Evolutionary conservation across 2,329 filamentous ascomycete genomes (phyloP).

Genomic region (Septoria linicola): DNA sequence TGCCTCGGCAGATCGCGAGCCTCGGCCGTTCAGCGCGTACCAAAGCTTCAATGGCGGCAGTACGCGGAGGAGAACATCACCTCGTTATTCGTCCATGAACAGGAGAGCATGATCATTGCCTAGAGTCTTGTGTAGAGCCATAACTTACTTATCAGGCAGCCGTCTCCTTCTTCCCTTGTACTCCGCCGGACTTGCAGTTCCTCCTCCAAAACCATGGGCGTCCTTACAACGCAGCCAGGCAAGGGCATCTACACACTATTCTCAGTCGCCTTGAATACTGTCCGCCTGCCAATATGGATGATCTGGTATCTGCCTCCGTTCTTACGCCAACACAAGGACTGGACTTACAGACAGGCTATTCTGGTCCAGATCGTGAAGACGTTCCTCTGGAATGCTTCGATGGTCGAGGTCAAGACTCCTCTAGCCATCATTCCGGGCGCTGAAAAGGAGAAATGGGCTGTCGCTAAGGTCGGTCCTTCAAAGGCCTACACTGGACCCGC

Average conservation of each 20-base stretch:
- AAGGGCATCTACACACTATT: conserved; percentile 43
- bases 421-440: conserved; percentile 38
- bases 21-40: neutral
- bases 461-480: conserved; percentile 25
- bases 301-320: conserved; percentile 40
- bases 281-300: conserved; percentile 43
- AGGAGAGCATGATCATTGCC: neutral
- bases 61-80: neutral
- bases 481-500: conserved; percentile 21
- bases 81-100: neutral
- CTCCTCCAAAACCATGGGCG: conserved; percentile 16
- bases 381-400: conserved; percentile 37
- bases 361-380: conserved; percentile 37
- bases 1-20: no score
- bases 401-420: conserved; percentile 33
- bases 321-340: conserved; percentile 43
- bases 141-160: neutral
- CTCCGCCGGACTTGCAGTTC: neutral
- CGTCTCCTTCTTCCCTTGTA: neutral
- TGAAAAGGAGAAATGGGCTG: conserved; percentile 43
- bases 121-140: neutral
- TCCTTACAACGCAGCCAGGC: conserved; percentile 40
- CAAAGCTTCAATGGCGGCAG: neutral
- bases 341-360: conserved; percentile 44
- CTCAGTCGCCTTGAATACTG: conserved; percentile 38